Evolutionary conservation across 768 basidiomycete species (phyloP).

Genomic region (Lentinula aciculospora): DNA sequence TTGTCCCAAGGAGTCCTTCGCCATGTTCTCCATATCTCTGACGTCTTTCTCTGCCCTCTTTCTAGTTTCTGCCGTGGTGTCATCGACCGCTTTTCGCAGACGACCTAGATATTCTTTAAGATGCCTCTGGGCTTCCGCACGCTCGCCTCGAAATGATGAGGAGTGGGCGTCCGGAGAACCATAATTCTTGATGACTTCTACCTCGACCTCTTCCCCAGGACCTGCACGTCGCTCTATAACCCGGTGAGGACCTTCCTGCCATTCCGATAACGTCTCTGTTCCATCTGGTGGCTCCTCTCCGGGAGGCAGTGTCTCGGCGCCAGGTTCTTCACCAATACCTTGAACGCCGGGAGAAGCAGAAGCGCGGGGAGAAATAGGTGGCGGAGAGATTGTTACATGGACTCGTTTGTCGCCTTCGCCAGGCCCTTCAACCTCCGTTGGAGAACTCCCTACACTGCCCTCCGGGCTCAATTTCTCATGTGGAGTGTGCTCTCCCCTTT

Average conservation of each 20-base stretch:
- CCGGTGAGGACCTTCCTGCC: conserved; percentile 65
- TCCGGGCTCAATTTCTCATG: conserved; percentile 13
- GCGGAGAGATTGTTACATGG: not conserved
- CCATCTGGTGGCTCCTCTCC: conserved; percentile 43
- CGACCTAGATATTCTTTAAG: conserved; percentile 25
- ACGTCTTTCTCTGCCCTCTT: conserved; percentile 19
- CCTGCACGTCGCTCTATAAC: conserved; percentile 57
- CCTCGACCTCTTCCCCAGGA: conserved; percentile 67
- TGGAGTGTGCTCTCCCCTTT: conserved; percentile 8
- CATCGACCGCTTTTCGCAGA: conserved; percentile 18
- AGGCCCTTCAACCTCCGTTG: not conserved
- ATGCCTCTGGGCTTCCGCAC: conserved; percentile 18
- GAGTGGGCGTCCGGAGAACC: conserved; percentile 12
- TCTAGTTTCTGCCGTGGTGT: conserved; percentile 17
- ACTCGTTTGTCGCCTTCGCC: not conserved
- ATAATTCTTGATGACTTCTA: conserved; percentile 52
- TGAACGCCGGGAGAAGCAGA: not conserved
- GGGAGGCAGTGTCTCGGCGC: conserved; percentile 13
- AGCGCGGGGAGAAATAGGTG: not conserved
- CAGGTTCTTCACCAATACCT: not conserved
- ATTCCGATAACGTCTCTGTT: conserved; percentile 40
- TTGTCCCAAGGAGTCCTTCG: conserved; percentile 6
- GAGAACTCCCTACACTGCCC: not conserved
- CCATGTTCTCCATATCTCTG: conserved; percentile 13
- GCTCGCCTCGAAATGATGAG: conserved; percentile 15